Evolutionary conservation across 805 yeast genomes (phyloP), one percentile per base, ranked within the genome.

Genomic region (Zygosaccharomyces rouxii): DNA sequence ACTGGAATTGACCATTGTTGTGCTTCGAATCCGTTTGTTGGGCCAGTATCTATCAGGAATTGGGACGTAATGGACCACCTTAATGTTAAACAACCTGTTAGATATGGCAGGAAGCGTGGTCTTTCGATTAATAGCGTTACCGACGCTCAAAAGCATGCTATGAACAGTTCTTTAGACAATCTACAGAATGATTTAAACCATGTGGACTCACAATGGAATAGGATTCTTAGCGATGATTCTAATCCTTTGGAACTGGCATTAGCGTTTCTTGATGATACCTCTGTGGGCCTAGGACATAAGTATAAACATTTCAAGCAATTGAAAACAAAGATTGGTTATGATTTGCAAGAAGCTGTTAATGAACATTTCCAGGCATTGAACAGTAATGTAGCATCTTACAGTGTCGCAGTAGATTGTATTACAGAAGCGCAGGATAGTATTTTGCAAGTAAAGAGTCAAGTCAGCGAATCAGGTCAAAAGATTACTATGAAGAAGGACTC

Each of bases 161-260:
- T 64, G 67, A 52, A 58, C 37, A 52, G 42, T 50, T 58, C 67
- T 3, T 44, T 66, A 18, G 64, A 63, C 44, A 59, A 56, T 31
- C 48, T 66, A 31, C 59, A 65, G 45, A 51, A 48, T 29, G 69
- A 66, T 51, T 42, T 65, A 3, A 35, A 49, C 9, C 52, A 57
- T 28, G 73, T 76, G 4, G 68, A 71, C 14, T 54, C 69, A 3
- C 73, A 73, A 48, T 79, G 83, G 83, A 68, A 70, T 38, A 74
- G 77, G 45, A 66, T 81, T 6, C 66, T 76, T 5, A 69, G 71
- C 1, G 74, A 73, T 7, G 75, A 79, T 43, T 80, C 88, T 47
- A 89, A 89, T 62, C 95, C 96, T 1, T 74, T 94, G 40, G 97
- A 89, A 57, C 72, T 84, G 45, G 97, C 97, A 0, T 72, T 92